Evolutionary conservation across 805 yeast genomes (phyloP), one percentile per base, ranked within the genome.

Genomic region (Yarrowia keelungensis): DNA sequence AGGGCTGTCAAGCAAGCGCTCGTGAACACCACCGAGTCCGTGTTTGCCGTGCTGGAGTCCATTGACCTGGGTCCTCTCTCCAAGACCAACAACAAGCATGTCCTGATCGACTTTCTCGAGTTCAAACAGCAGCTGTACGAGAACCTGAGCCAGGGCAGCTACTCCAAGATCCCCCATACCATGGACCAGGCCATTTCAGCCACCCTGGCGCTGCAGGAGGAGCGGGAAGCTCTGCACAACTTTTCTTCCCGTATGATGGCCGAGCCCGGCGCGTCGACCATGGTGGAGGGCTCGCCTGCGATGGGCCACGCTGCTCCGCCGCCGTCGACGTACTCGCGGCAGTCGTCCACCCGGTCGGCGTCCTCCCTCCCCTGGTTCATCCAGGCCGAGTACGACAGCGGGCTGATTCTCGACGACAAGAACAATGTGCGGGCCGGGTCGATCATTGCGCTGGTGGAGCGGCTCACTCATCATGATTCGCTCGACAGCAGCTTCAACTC

Each of bases 351-450:
- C 0, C 50, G 65, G 8, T 59, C 65, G 0, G 65, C 65, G 1
- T 59, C 65, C 2, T 59, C 51, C 8, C 35, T 59, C 10, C 67
- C 87, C 1, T 84, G 87, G 87, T 85, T 77, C 71, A 74, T 85
- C 67, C 84, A 82, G 70, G 83, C 84, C 71, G 87, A 85, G 53
- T 84, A 83, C 68, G 83, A 77, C 69, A 84, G 83, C 69, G 73
- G 80, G 45, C 70, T 79, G 64, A 80, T 87, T 35, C 87, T 86
- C 73, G 95, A 91, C 71, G 79, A 86, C 39, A 86, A 86, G 70
- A 95, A 93, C 1, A 83, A 83, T 67, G 83, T 92, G 45, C 89
- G 89, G 76, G 98, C 97, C 65, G 98, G 97, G 5, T 85, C 96
- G 0, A 83, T 86, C 54, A 87, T 85, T 53, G 96, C 97, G 0